phyloP scores from a whole-genome alignment of 768 basidiomycete species.

The Boletus fagicola region DNA sequence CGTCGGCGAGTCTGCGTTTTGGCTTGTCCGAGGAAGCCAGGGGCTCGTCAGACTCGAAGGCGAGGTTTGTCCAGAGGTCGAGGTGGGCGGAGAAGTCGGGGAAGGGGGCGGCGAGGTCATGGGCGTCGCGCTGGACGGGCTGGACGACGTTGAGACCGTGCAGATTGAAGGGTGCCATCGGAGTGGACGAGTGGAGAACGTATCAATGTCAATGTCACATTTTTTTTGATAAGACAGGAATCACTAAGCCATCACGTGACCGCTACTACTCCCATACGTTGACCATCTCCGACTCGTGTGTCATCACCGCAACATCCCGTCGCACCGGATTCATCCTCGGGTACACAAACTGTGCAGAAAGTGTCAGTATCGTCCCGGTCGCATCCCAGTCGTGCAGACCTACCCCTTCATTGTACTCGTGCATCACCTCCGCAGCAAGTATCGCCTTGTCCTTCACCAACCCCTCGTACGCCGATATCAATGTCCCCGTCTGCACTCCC shows the following conservation, averaged over 20 bases:
- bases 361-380: not conserved
- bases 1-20: conserved; percentile 36
- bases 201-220: not conserved
- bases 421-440: conserved; percentile 76
- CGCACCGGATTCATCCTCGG: conserved; percentile 77
- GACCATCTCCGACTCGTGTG: conserved; percentile 73
- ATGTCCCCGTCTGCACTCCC: conserved; percentile 55
- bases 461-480: conserved; percentile 46
- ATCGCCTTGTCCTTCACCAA: conserved; percentile 74
- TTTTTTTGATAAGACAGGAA: conserved; percentile 9
- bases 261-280: not conserved
- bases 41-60: conserved; percentile 75
- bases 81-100: conserved; percentile 77
- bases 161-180: conserved; percentile 62
- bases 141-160: conserved; percentile 83
- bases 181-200: not conserved
- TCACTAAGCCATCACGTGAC: conserved; percentile 15
- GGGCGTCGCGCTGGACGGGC: conserved; percentile 41
- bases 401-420: conserved; percentile 81
- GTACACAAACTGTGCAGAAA: conserved; percentile 65
- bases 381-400: conserved; percentile 23
- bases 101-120: conserved; percentile 62
- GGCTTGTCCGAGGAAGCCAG: conserved; percentile 36
- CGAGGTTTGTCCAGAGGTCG: conserved; percentile 79
- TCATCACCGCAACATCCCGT: conserved; percentile 80